phyloP scores from a whole-genome alignment of 2,329 filamentous ascomycete species.

The Pseudogymnoascus sp. region DNA sequence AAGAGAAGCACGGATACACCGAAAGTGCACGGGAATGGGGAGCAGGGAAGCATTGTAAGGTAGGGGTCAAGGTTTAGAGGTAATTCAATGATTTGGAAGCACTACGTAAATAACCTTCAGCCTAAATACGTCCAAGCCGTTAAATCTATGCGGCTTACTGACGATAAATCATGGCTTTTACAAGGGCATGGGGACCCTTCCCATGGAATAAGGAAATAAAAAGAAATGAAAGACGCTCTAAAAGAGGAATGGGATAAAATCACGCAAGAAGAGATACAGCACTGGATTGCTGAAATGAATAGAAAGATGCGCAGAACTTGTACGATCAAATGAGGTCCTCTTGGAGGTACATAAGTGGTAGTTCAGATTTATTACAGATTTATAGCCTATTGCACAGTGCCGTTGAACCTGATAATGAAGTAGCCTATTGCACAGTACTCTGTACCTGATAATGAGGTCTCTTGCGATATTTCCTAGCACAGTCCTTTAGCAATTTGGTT shows the following conservation, averaged over 20 bases:
- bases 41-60: constrained; percentile 12
- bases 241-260: constrained; percentile 17
- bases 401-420: constrained; percentile 12
- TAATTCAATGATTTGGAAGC: constrained; percentile 15
- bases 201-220: constrained; percentile 15
- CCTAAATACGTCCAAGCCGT: constrained; percentile 14
- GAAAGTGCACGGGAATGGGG: constrained; percentile 12
- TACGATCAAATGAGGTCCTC: constrained; percentile 2
- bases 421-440: not conserved
- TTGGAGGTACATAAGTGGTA: constrained; percentile 10
- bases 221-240: constrained; percentile 13
- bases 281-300: constrained; percentile 13
- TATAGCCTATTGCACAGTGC: not conserved
- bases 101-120: constrained; percentile 13
- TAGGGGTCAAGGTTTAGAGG: not conserved
- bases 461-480: constrained; percentile 12
- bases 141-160: constrained; percentile 5
- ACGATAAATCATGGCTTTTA: constrained; percentile 15
- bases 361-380: constrained; percentile 7
- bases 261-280: constrained; percentile 11
- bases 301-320: constrained; percentile 12
- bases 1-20: constrained; percentile 11
- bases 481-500: constrained; percentile 11
- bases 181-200: not conserved
- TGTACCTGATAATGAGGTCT: constrained; percentile 12